These are phyloP conservation scores for Rhynchospora pubera DNA, from an alignment of 176 grass and related monocot species.

Conservation along the genomic window DNA sequence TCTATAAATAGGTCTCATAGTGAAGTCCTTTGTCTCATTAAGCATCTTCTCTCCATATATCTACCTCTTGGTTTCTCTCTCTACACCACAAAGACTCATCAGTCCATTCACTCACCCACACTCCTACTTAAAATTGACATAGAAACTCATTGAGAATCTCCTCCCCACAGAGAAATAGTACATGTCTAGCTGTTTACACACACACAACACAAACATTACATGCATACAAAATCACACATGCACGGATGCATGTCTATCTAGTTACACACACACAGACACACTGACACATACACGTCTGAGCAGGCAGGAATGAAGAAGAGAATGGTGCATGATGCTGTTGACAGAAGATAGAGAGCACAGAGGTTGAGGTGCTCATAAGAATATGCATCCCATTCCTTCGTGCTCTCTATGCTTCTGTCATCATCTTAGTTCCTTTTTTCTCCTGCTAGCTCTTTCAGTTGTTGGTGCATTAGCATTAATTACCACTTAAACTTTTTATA, in stretches of 20 bases:
- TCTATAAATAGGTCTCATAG: constrained; percentile 8
- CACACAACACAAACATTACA: neutral
- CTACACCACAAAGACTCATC: neutral
- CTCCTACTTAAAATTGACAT: neutral
- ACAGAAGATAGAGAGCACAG: constrained; percentile 71
- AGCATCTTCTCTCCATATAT: neutral
- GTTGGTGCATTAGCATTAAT: neutral
- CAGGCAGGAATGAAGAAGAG: neutral
- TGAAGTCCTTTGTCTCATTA: neutral
- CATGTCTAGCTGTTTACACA: neutral
- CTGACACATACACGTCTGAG: neutral
- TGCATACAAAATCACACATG: neutral
- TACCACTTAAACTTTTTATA: neutral
- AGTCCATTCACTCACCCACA: neutral
- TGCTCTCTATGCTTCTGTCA: constrained; percentile 72
- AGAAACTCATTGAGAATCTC: neutral
- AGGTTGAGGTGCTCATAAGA: constrained; percentile 28
- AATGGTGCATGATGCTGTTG: constrained; percentile 31
- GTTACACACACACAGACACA: neutral
- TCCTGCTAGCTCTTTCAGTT: neutral
- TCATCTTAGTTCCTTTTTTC: constrained; percentile 16
- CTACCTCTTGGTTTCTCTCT: neutral
- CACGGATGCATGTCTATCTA: neutral
- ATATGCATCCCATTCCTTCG: constrained; percentile 38
- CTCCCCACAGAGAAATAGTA: neutral